phyloP scores from a whole-genome alignment of 192 early-diverging fungal genomes.

The Coemansia guatemalensis region DNA sequence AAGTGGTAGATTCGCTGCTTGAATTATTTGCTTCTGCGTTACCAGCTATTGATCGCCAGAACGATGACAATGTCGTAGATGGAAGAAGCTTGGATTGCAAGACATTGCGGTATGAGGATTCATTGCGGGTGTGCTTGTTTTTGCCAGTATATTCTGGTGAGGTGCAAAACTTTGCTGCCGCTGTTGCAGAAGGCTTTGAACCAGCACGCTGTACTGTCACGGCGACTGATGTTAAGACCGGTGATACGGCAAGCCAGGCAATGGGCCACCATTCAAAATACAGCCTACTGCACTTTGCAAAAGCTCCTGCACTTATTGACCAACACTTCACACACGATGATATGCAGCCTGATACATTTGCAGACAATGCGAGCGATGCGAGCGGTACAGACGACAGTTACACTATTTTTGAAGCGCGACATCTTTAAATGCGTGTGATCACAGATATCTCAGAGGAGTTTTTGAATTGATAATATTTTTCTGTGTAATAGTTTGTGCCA shows the following conservation, averaged over 20 bases:
- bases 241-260: neutral
- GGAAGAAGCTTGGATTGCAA: neutral
- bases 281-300: slow-evolving; percentile 25
- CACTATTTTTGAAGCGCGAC: slow-evolving; percentile 30
- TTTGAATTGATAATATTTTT: slow-evolving; percentile 1
- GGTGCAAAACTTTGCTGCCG: slow-evolving; percentile 33
- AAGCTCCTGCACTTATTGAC: slow-evolving; percentile 36
- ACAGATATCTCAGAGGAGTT: too few relatives aligned
- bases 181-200: slow-evolving; percentile 34
- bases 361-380: neutral
- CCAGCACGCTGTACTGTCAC: slow-evolving; percentile 28
- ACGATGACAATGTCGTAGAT: neutral
- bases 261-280: neutral
- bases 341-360: slow-evolving; percentile 7
- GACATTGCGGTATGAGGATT: slow-evolving; percentile 3
- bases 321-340: slow-evolving; percentile 16
- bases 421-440: too few relatives aligned
- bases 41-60: neutral
- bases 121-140: slow-evolving; percentile 16
- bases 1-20: slow-evolving; percentile 24
- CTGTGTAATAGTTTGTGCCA: neutral
- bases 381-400: slow-evolving; percentile 18
- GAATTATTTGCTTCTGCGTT: slow-evolving; percentile 16
- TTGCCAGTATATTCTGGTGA: slow-evolving; percentile 48
- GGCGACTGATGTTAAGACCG: slow-evolving; percentile 2